Evolutionary conservation across 108 stramenopile species (phyloP).

Genomic region (Skeletonema marinoi): DNA sequence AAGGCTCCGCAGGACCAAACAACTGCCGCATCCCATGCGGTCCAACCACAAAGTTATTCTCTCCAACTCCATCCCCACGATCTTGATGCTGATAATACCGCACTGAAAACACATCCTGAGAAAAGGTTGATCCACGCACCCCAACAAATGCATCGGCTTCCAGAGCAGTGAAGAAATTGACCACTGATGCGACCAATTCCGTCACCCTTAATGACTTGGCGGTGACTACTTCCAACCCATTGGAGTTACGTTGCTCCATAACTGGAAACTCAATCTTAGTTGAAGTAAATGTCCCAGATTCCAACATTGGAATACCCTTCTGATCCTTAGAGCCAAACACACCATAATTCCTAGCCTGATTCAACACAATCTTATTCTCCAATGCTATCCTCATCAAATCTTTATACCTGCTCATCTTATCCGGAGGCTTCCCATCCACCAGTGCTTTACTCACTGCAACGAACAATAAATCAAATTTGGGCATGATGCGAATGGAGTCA

Average conservation of each 20-base stretch:
- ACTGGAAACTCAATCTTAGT: constrained; percentile 28
- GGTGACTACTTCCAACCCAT: constrained; percentile 11
- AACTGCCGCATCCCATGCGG: constrained; percentile 26
- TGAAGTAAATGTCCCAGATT: constrained; percentile 55
- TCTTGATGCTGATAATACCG: constrained; percentile 63
- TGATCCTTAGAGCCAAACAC: not conserved
- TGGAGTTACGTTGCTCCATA: constrained; percentile 29
- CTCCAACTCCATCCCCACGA: not conserved
- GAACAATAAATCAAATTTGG: constrained; percentile 31
- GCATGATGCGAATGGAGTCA: constrained; percentile 38
- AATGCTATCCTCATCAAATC: constrained; percentile 30
- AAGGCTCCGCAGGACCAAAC: constrained; percentile 20
- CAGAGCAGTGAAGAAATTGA: constrained; percentile 71
- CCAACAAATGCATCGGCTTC: constrained; percentile 68
- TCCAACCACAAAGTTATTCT: constrained; percentile 29
- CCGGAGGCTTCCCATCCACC: constrained; percentile 5
- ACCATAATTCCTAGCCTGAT: constrained; percentile 18
- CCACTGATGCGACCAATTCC: constrained; percentile 57
- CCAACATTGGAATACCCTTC: constrained; percentile 53
- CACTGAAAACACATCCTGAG: constrained; percentile 69
- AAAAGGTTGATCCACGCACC: constrained; percentile 57
- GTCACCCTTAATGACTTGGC: constrained; percentile 23
- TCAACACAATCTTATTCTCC: constrained; percentile 48
- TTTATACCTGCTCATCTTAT: constrained; percentile 19
- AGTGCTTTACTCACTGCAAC: constrained; percentile 28